phyloP scores from a whole-genome alignment of 768 basidiomycete species.

The Amanita molliuscula region DNA sequence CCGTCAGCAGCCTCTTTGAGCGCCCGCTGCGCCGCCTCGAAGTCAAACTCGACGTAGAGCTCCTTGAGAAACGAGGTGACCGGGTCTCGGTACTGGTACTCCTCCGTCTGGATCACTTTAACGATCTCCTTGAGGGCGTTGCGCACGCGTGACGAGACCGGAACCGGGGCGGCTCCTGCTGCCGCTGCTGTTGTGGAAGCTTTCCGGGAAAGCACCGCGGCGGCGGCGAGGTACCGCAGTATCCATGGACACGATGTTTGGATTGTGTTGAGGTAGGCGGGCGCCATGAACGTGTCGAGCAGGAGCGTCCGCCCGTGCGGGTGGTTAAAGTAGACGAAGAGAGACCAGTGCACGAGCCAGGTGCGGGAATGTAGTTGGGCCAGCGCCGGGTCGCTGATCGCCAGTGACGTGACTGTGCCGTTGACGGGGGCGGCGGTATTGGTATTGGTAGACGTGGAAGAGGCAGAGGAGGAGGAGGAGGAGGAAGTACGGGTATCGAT shows the following conservation, averaged over 20 bases:
- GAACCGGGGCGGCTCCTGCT: slow-evolving; percentile 22
- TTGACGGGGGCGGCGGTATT: neutral
- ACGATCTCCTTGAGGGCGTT: slow-evolving; percentile 88
- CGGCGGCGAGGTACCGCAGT: slow-evolving; percentile 86
- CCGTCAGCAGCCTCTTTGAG: slow-evolving; percentile 59
- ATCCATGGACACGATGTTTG: slow-evolving; percentile 95
- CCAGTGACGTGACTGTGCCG: slow-evolving; percentile 4
- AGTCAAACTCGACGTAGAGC: slow-evolving; percentile 93
- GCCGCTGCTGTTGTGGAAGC: slow-evolving; percentile 24
- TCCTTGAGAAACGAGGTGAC: slow-evolving; percentile 90
- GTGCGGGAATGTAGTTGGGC: slow-evolving; percentile 88
- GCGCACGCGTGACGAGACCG: slow-evolving; percentile 62
- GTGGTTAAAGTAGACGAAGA: slow-evolving; percentile 98
- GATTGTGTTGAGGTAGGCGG: slow-evolving; percentile 96
- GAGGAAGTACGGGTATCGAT: slow-evolving; percentile 64
- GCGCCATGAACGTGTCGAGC: slow-evolving; percentile 93
- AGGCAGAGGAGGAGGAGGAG: slow-evolving; percentile 6
- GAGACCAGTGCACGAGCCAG: slow-evolving; percentile 96
- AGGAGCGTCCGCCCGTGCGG: slow-evolving; percentile 83
- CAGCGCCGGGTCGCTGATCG: slow-evolving; percentile 53
- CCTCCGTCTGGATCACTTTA: slow-evolving; percentile 89
- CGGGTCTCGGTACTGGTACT: slow-evolving; percentile 93
- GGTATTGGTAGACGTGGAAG: slow-evolving; percentile 7
- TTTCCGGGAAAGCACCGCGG: slow-evolving; percentile 87
- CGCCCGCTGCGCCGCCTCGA: slow-evolving; percentile 86